phyloP scores from a whole-genome alignment of 176 grass and related monocot species.

The Melocanna baccifera region DNA sequence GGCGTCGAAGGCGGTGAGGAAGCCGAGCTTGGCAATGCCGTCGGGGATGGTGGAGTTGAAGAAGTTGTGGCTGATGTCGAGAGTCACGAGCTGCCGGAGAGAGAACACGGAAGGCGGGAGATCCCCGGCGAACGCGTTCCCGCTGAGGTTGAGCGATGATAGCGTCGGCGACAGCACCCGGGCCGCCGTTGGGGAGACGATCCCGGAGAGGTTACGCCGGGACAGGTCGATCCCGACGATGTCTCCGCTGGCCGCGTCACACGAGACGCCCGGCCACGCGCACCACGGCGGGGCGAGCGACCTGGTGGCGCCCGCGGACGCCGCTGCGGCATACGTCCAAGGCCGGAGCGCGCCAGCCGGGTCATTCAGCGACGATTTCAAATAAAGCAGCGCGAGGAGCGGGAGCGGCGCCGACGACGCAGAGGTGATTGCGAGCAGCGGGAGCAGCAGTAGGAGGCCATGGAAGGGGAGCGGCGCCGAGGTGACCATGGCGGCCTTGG shows the following conservation, averaged over 20 bases:
- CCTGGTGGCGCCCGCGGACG: conserved; percentile 16
- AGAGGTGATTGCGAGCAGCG: conserved; percentile 37
- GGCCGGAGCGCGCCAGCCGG: conserved; percentile 44
- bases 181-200: conserved; percentile 49
- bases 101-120: conserved; percentile 46
- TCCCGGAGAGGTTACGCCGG: conserved; percentile 73
- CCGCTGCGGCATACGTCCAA: conserved; percentile 61
- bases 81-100: conserved; percentile 43
- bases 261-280: conserved; percentile 64
- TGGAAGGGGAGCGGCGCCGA: background rate
- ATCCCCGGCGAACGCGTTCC: conserved; percentile 62
- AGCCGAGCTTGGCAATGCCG: conserved; percentile 34
- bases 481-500: conserved; percentile 14
- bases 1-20: conserved; percentile 47
- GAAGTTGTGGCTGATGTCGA: conserved; percentile 82
- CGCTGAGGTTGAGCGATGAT: conserved; percentile 58
- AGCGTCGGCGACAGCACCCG: conserved; percentile 53
- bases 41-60: conserved; percentile 72
- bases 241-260: conserved; percentile 46
- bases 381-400: conserved; percentile 62
- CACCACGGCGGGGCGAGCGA: conserved; percentile 62
- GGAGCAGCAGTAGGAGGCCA: conserved; percentile 39
- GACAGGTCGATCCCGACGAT: conserved; percentile 64
- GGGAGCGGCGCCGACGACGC: conserved; percentile 54
- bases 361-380: conserved; percentile 63